Evolutionary conservation across 306 rosid species (phyloP), one percentile per base, ranked within the genome.

Genomic region (Prunus armeniaca): DNA sequence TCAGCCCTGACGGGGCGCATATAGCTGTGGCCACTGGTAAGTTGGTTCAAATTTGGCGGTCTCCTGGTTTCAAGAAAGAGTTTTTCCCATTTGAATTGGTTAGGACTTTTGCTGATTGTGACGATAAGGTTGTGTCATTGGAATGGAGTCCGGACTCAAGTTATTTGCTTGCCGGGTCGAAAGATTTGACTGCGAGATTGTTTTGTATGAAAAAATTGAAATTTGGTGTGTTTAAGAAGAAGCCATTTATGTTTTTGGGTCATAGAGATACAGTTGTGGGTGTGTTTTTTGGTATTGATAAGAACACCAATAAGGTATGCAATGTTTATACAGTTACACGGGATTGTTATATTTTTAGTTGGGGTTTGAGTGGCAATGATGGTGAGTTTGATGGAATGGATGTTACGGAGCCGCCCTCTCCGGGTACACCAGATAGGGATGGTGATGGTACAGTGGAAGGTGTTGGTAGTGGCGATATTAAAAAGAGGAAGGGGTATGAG

Each of bases 1-100:
- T 95, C 82, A 86, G 93, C 65, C 96, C 97, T 1, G 82, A 90
- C 61, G 97, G 96, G 0, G 7, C 67, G 0, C 69, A 63, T 52
- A 91, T 95, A 6, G 99, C 97, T 8, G 93, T 92, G 55, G 96
- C 91, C 34, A 79, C 82, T 3, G 99, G 99, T 3, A 95, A 91
- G 65, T 79, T 92, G 54, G 75, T 95, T 32, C 96, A 95, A 83
- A 86, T 95, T 65, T 95, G 99, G 99, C 84, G 93, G 10, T 88
- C 97, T 0, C 97, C 99, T 1, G 97, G 86, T 2, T 92, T 92
- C 57, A 84, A 78, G 51, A 83, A 61, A 34, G 93, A 89, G 54
- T 92, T 66, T 51, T 95, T 87, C 57, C 91, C 97, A 0, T 95
- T 95, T 58, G 97, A 95, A 76, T 65, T 95, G 56, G 78, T 87